Percentiles rank a stretch among this genome's conserved stretches.
phyloP scores from a whole-genome alignment of 352 stramenopile genomes.

The Aphanomyces astaci region DNA sequence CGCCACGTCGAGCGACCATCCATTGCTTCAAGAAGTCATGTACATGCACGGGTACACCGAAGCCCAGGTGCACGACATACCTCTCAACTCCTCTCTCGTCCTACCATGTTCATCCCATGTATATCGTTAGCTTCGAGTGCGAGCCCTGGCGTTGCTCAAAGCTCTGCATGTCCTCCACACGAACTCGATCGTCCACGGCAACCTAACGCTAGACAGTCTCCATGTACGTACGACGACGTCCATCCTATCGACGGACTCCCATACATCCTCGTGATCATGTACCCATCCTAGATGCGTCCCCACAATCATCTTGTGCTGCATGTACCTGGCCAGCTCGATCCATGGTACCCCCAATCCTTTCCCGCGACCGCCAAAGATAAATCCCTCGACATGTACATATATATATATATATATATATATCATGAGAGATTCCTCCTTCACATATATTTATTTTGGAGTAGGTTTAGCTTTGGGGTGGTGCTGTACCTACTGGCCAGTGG shows the following conservation, averaged over 20 bases:
- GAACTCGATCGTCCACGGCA: not conserved
- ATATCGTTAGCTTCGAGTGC: not conserved
- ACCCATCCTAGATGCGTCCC: not conserved
- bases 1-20: not conserved
- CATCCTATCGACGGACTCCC: too few species aligned
- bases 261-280: too few species aligned
- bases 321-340: not conserved
- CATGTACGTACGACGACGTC: not conserved
- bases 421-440: too few species aligned
- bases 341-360: not conserved
- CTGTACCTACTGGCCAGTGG: not conserved
- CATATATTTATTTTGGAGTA: too few species aligned
- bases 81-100: not conserved
- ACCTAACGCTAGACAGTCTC: not conserved
- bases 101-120: not conserved
- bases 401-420: too few species aligned
- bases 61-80: not conserved
- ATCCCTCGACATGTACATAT: slow-evolving; percentile 6
- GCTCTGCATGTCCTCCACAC: not conserved
- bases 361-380: not conserved
- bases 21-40: not conserved
- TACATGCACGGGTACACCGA: not conserved
- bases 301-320: not conserved
- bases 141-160: not conserved
- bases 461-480: not conserved